Conservation (phyloP, 352 stramenopile genomes). For the Globisporangium rhizosaccharum region DNA sequence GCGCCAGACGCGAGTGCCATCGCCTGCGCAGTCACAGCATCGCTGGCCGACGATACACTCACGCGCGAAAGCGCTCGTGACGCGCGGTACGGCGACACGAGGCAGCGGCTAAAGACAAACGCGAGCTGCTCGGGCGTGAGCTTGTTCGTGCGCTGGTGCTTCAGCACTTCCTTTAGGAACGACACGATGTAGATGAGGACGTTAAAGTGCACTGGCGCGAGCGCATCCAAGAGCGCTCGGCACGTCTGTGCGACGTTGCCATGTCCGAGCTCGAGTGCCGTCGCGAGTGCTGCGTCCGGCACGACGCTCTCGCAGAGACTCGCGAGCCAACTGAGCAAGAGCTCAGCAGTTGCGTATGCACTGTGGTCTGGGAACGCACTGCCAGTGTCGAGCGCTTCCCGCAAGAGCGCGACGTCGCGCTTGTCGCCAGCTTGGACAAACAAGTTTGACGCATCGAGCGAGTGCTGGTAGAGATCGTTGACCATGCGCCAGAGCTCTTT, state of each 20-base stretch:
- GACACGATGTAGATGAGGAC: constrained; percentile 96
- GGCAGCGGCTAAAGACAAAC: constrained; percentile 69
- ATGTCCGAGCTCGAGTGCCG: constrained; percentile 37
- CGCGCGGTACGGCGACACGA: constrained; percentile 47
- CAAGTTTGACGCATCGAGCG: constrained; percentile 72
- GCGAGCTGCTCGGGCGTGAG: constrained; percentile 66
- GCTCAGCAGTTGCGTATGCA: constrained; percentile 89
- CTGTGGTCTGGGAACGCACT: constrained; percentile 72
- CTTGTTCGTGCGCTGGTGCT: constrained; percentile 52
- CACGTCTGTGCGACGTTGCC: constrained; percentile 84
- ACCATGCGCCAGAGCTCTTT: constrained; percentile 98
- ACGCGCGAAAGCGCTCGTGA: constrained; percentile 3
- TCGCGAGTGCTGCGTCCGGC: constrained; percentile 70
- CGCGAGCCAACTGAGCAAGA: constrained; percentile 89
- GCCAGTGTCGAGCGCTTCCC: constrained; percentile 93
- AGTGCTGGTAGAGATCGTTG: constrained; percentile 91
- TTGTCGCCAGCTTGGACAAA: constrained; percentile 76
- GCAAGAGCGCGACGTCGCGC: constrained; percentile 55
- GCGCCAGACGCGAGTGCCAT: neutral
- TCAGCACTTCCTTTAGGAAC: constrained; percentile 94
- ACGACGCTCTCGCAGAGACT: constrained; percentile 90
- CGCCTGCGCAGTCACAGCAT: neutral
- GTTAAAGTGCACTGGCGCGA: constrained; percentile 95
- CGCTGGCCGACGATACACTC: neutral
- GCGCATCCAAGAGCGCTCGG: constrained; percentile 51